phyloP scores from a whole-genome alignment of 371 early-diverging fungal genomes.

The Nematocida sp. region DNA sequence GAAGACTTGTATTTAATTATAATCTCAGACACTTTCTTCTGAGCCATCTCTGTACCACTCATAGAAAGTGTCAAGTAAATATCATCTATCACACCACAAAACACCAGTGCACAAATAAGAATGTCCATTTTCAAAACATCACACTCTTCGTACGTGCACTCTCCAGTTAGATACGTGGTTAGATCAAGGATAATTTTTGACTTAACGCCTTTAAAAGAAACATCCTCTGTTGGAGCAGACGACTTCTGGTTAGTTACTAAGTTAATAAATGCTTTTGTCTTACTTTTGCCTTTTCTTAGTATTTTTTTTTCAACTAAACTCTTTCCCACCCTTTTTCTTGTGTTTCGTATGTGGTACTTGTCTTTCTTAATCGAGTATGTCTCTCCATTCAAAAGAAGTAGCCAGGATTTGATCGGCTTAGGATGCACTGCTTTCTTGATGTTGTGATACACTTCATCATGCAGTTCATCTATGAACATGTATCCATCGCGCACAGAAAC shows the following conservation, averaged over 20 bases:
- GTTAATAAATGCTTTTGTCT: conserved; percentile 17
- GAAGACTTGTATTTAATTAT: conserved; percentile 14
- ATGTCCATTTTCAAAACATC: conserved; percentile 26
- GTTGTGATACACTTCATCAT: conserved; percentile 30
- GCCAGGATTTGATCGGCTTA: conserved; percentile 33
- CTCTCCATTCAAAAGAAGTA: conserved; percentile 50
- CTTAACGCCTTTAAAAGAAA: conserved; percentile 22
- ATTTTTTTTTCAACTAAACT: conserved; percentile 35
- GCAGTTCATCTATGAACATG: conserved; percentile 21
- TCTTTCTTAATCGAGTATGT: conserved; percentile 21
- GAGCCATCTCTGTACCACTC: conserved; percentile 2
- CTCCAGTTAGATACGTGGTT: conserved; percentile 21
- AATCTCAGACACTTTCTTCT: conserved; percentile 46
- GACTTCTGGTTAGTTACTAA: neutral
- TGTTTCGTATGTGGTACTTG: conserved; percentile 55
- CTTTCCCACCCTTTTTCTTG: conserved; percentile 27
- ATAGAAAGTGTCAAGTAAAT: conserved; percentile 30
- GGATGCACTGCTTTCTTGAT: conserved; percentile 13
- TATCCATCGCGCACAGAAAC: neutral
- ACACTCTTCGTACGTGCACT: conserved; percentile 11
- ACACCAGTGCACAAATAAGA: conserved; percentile 36
- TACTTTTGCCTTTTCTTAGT: conserved; percentile 34
- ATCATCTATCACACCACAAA: conserved; percentile 49
- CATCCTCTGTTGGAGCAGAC: neutral
- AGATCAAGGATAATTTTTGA: conserved; percentile 11